These are phyloP conservation scores for Xylaria sp. DNA, from an alignment of 2,329 filamentous ascomycete genomes.

Conservation along the genomic window DNA sequence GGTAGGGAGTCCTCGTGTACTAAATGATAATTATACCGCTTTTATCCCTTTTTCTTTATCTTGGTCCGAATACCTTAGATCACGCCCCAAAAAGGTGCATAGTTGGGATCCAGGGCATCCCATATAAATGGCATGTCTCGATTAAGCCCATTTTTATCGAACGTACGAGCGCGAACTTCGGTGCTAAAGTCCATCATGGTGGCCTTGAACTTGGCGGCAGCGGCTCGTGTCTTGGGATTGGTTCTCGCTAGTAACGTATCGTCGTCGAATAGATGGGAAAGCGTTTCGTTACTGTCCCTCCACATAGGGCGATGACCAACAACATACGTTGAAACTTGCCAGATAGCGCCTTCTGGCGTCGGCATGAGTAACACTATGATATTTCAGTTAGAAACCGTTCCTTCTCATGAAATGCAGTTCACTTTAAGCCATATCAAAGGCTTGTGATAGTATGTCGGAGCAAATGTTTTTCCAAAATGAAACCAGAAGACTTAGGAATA, in stretches of 20 bases:
- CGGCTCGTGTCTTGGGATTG: constrained; percentile 40
- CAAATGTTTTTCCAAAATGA: too few species aligned
- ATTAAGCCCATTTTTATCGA: constrained; percentile 49
- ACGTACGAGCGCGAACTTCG: constrained; percentile 43
- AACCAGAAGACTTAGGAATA: neutral
- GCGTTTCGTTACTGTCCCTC: constrained; percentile 42
- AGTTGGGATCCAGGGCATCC: constrained; percentile 31
- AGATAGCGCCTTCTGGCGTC: constrained; percentile 41
- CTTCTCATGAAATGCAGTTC: neutral
- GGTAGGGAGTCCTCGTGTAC: too few species aligned
- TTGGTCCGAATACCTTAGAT: neutral
- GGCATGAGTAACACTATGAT: constrained; percentile 42
- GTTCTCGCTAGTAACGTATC: constrained; percentile 41
- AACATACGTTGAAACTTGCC: constrained; percentile 46
- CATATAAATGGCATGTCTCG: constrained; percentile 55
- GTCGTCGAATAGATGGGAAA: constrained; percentile 51
- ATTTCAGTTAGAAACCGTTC: neutral
- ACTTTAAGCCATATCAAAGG: neutral
- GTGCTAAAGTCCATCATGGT: constrained; percentile 47
- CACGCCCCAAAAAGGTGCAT: constrained; percentile 17
- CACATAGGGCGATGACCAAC: constrained; percentile 49
- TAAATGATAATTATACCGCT: neutral
- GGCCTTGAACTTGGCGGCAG: constrained; percentile 44
- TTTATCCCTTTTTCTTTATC: neutral
- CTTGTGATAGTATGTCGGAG: too few species aligned